Conservation (phyloP, 1,284 basidiomycete species). For the Papiliotrema fonsecae region DNA sequence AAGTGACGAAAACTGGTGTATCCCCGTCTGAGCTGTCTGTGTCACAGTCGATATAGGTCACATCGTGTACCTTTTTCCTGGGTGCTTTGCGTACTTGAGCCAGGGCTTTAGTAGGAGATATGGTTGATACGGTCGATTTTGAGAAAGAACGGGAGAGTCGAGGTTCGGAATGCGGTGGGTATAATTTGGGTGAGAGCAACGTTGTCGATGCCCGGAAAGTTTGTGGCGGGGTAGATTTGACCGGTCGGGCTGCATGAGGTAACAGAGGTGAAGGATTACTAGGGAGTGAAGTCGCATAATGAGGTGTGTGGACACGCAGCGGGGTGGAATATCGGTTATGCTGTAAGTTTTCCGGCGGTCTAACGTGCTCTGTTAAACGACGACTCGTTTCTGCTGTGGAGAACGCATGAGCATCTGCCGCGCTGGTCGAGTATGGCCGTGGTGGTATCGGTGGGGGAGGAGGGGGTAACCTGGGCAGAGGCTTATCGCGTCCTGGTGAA, state of each 20-base stretch:
- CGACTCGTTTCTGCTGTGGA: too few relatives aligned
- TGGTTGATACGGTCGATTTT: neutral
- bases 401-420: too few relatives aligned
- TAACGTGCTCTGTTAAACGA: too few relatives aligned
- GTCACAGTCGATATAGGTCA: constrained; percentile 13
- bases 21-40: constrained; percentile 3
- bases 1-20: constrained; percentile 11
- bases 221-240: neutral
- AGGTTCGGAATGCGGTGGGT: constrained; percentile 1
- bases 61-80: too few relatives aligned
- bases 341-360: neutral
- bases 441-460: neutral
- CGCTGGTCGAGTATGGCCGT: constrained; percentile 1
- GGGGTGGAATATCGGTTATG: neutral
- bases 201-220: neutral
- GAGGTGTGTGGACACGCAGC: neutral
- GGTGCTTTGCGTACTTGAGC: neutral
- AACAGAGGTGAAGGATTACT: too few relatives aligned
- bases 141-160: constrained; percentile 1
- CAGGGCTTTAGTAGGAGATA: neutral
- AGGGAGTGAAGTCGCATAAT: neutral
- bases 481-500: neutral
- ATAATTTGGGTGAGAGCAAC: neutral
- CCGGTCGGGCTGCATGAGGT: neutral
- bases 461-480: constrained; percentile 3